Conservation (phyloP, 306 rosid species). For the Cucurbita pepo region DNA sequence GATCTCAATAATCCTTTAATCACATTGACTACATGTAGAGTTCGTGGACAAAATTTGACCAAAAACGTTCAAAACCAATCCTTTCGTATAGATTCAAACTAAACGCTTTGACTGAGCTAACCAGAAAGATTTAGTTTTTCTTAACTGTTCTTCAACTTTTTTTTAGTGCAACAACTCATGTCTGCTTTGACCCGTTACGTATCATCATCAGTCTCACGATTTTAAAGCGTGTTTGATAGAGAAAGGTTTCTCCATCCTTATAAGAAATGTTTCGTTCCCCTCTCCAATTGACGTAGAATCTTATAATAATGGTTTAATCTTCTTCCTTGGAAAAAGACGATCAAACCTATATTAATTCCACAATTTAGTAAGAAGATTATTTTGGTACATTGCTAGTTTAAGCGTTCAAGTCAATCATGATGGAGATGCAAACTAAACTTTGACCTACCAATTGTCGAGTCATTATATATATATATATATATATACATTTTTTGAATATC, state of each 20-base stretch:
- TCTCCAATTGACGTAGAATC: too few species aligned
- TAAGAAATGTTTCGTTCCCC: too few species aligned
- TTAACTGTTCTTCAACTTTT: too few species aligned
- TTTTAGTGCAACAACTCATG: too few species aligned
- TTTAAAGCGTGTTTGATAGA: too few species aligned
- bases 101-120: background rate
- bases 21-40: background rate
- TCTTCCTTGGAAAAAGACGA: too few species aligned
- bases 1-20: background rate
- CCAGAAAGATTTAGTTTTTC: background rate
- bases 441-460: background rate
- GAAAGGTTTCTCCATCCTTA: too few species aligned
- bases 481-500: too few species aligned
- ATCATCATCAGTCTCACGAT: too few species aligned
- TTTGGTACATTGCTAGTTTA: background rate
- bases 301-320: too few species aligned
- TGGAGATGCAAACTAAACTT: background rate
- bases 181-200: too few species aligned
- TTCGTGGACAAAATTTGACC: background rate
- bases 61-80: background rate
- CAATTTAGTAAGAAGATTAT: background rate
- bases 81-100: background rate
- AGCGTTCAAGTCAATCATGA: background rate
- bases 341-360: background rate
- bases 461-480: background rate